Evolutionary conservation across 148 eudicot genomes (phyloP).

Genomic region (Gaultheria prostrata): DNA sequence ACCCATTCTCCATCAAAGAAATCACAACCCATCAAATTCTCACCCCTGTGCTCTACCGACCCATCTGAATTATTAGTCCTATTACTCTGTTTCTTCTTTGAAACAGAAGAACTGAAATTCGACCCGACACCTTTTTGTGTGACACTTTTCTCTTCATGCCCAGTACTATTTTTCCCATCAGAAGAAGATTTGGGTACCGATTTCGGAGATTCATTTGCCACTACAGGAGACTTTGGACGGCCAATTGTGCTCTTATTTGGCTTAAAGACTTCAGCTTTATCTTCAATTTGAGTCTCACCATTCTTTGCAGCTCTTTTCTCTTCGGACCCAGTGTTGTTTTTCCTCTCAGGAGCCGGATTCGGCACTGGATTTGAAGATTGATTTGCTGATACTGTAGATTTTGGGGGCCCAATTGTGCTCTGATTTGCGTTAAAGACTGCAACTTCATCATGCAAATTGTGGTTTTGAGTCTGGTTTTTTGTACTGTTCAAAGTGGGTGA

Average conservation of each 20-base stretch:
- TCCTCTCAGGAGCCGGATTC: not conserved
- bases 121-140: conserved; percentile 11
- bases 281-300: conserved; percentile 10
- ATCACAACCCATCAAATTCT: conserved; percentile 36
- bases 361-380: not conserved
- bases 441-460: conserved; percentile 24
- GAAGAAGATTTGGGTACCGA: not conserved
- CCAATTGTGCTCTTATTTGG: conserved; percentile 28
- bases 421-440: conserved; percentile 31
- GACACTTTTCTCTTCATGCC: not conserved
- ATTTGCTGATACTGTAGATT: conserved; percentile 8
- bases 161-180: not conserved
- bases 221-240: conserved; percentile 9
- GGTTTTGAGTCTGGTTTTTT: conserved; percentile 31
- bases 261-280: conserved; percentile 31
- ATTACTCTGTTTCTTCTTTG: conserved; percentile 15
- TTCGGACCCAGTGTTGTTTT: too few relatives aligned
- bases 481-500: conserved; percentile 15
- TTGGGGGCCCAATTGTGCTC: conserved; percentile 16
- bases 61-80: not conserved
- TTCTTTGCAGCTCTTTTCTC: not conserved
- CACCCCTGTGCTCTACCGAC: conserved; percentile 5
- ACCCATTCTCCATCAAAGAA: conserved; percentile 81
- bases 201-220: not conserved
- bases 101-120: conserved; percentile 11